Evolutionary conservation across 371 early-diverging fungal genomes (phyloP).

Genomic region (Batkoa obscura): DNA sequence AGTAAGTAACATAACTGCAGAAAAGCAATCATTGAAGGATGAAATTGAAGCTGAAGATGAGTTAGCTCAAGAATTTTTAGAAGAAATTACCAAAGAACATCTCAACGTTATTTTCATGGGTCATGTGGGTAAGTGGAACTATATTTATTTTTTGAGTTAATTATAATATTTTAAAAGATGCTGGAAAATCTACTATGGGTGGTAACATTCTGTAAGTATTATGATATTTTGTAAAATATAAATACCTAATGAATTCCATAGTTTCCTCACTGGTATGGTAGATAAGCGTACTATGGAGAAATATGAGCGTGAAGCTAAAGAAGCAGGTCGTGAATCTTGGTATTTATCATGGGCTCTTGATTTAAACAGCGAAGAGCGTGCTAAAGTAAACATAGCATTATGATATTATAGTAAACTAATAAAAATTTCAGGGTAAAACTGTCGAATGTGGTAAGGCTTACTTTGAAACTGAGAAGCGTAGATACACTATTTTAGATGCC

Average conservation of each 20-base stretch:
- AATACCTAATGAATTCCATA: conserved; percentile 6
- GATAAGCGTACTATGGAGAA: conserved; percentile 99
- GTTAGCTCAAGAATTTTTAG: conserved; percentile 32
- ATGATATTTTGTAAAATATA: neutral
- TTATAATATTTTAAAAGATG: conserved; percentile 40
- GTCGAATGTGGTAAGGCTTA: conserved; percentile 93
- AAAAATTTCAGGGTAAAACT: conserved; percentile 67
- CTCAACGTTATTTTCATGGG: conserved; percentile 97
- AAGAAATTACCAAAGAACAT: conserved; percentile 74
- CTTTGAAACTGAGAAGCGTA: conserved; percentile 88
- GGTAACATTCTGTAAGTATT: conserved; percentile 79
- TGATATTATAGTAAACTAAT: neutral
- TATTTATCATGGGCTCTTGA: conserved; percentile 96
- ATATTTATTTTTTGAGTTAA: neutral
- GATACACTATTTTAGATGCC: conserved; percentile 93
- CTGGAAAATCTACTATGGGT: conserved; percentile 99
- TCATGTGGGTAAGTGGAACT: conserved; percentile 77
- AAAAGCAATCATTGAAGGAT: conserved; percentile 10
- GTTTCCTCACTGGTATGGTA: conserved; percentile 83
- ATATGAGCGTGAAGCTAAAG: conserved; percentile 92
- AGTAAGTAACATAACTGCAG: conserved; percentile 9
- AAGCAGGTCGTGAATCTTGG: conserved; percentile 91
- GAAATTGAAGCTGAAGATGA: conserved; percentile 21
- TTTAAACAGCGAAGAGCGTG: conserved; percentile 86
- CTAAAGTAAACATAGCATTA: conserved; percentile 36